These are phyloP conservation scores for Xerocomus minutiporus DNA, from an alignment of 1,284 basidiomycete genomes.

Conservation along the genomic window DNA sequence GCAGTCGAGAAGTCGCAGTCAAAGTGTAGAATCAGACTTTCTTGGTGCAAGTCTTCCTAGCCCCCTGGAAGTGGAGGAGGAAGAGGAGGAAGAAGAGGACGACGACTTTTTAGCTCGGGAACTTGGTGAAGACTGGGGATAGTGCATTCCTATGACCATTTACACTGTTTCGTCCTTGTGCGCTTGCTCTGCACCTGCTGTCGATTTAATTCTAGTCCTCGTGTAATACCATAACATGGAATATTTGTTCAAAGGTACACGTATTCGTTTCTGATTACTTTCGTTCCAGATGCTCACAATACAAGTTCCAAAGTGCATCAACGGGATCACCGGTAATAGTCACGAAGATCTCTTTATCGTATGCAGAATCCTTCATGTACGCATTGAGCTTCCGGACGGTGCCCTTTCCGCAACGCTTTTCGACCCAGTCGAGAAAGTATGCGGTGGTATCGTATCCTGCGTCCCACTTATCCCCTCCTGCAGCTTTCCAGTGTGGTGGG, in stretches of 20 bases:
- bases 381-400: slow-evolving; percentile 55
- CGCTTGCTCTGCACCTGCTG: slow-evolving; percentile 15
- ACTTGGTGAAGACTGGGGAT: slow-evolving; percentile 70
- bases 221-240: slow-evolving; percentile 19
- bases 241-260: not conserved
- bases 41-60: slow-evolving; percentile 12
- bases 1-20: slow-evolving; percentile 24
- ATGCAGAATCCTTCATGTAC: slow-evolving; percentile 45
- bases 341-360: slow-evolving; percentile 48
- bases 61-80: slow-evolving; percentile 38
- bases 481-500: slow-evolving; percentile 63
- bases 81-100: slow-evolving; percentile 46
- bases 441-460: slow-evolving; percentile 67
- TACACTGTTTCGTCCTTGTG: slow-evolving; percentile 1
- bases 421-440: slow-evolving; percentile 71
- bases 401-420: slow-evolving; percentile 48
- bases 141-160: slow-evolving; percentile 20
- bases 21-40: slow-evolving; percentile 22
- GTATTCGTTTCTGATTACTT: not conserved
- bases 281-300: slow-evolving; percentile 39
- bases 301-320: slow-evolving; percentile 51
- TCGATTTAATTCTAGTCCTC: slow-evolving; percentile 20
- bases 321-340: slow-evolving; percentile 50
- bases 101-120: slow-evolving; percentile 72
- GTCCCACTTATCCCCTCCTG: slow-evolving; percentile 55